These are phyloP conservation scores for Neurospora discreta DNA, from an alignment of 495 filamentous ascomycete genomes.

Conservation along the genomic window DNA sequence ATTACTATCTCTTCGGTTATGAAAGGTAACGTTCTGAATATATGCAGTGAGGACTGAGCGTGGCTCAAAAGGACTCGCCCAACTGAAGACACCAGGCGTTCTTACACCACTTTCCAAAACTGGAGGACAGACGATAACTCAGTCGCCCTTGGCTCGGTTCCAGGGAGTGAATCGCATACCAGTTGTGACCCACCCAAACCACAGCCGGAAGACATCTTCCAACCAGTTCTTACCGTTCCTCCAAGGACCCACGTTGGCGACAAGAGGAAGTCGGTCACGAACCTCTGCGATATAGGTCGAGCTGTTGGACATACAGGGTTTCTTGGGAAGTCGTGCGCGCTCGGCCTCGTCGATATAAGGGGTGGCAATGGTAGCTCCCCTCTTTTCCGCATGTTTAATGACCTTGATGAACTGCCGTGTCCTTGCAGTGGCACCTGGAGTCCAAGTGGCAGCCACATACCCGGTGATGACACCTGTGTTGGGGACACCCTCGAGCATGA, in stretches of 20 bases:
- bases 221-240: constrained; percentile 20
- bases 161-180: constrained; percentile 18
- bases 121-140: background rate
- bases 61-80: background rate
- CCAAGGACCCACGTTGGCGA: constrained; percentile 23
- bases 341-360: constrained; percentile 15
- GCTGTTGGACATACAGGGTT: constrained; percentile 14
- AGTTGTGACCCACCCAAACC: constrained; percentile 19
- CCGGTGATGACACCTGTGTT: constrained; percentile 25
- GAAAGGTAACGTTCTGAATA: background rate
- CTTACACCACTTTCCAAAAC: background rate
- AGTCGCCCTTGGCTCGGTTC: background rate
- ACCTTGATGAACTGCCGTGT: constrained; percentile 24
- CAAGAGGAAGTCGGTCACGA: constrained; percentile 19
- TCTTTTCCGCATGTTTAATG: constrained; percentile 25
- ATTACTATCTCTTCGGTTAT: background rate
- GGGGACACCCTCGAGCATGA: constrained; percentile 31
- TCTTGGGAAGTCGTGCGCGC: constrained; percentile 6
- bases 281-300: constrained; percentile 26
- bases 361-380: constrained; percentile 18
- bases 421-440: constrained; percentile 30
- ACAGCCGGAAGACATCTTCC: constrained; percentile 15
- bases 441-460: constrained; percentile 51
- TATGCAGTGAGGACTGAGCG: background rate
- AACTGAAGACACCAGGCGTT: background rate